Evolutionary conservation across 768 basidiomycete species (phyloP), one percentile per base, ranked within the genome.

Genomic region (Boletus sp.): DNA sequence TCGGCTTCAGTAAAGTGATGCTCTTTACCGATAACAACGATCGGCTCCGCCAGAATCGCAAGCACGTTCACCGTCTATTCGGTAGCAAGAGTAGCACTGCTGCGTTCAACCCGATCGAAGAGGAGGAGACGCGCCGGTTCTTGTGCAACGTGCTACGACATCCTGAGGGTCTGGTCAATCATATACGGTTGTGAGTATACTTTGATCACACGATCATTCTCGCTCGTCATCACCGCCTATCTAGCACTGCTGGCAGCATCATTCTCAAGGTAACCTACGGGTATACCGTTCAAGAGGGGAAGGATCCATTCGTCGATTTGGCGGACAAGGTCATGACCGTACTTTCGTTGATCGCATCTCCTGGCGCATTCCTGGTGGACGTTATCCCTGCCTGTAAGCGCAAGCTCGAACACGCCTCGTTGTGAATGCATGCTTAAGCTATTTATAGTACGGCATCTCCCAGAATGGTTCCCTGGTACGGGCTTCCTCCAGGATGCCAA

Each of bases 191-290:
- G 69, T 71, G 14, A 32, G 68, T 42, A 42, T 1, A 30, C 12
- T 17, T 15, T 45, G 11, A 50, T 46, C 28, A 9, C 1, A 18
- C 15, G 1, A 7, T 1, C 7, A 2, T 15, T 12, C 18, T 18
- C 32, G 11, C 0, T 24, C 5, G 14, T 40, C 30, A 39, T 44
- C 35, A 8, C 3, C 11, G 12, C 18, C 33, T 5, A 28, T 28
- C 14, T 36, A 69, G 69, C 12, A 50, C 50, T 17, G 51, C 57
- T 30, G 41, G 56, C 7, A 6, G 73, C 5, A 56, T 76, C 29
- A 72, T 77, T n/a, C 65, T 81, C 50, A 71, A 70, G 35, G 62
- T 77, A 9, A 64, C 70, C 0, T 80, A 81, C 41, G 79, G 79
- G 1, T 76, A 78, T 54, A 62, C 73, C 15, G 69, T 75, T 14